Evolutionary conservation across 179 eudicot species (phyloP), one percentile per base, ranked within the genome.

Genomic region (Dionaea muscipula): DNA sequence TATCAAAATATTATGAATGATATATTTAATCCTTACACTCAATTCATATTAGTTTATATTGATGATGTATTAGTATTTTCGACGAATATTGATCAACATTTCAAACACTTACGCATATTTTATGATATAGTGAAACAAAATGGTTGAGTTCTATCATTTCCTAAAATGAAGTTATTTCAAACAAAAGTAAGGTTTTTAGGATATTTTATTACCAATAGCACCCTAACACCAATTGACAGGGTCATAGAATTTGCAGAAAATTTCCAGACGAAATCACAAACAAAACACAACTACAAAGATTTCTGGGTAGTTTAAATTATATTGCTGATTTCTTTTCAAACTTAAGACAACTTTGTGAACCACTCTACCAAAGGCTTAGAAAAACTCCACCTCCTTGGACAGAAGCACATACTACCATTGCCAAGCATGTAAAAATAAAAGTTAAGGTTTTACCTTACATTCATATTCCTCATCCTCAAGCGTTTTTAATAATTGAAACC

Each of bases 41-140:
- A n/a, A n/a, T n/a, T n/a, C n/a, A n/a, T n/a, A n/a, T n/a, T n/a
- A n/a, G n/a, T n/a, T n/a, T n/a, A n/a, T n/a, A n/a, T n/a, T 44
- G 31, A 58, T 22, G 53, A 58, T 58, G 31, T 58, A 5, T 14
- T 47, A 1, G 20, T 55, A 4, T 55, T 38, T 55, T 55, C 36
- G 3, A 39, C 21, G 16, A 0, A 25, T 1, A 45, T 45, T n/a
- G 35, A 55, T 25, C 21, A 55, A 18, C 45, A 56, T 2, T 56
- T 16, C 11, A 58, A 58, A 46, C 39, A 56, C n/a, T n/a, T n/a
- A n/a, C n/a, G n/a, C n/a, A n/a, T n/a, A n/a, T n/a, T n/a, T n/a
- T n/a, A n/a, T n/a, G 2, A 56, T 27, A 16, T 26, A 2, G n/a
- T 56, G 17, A 27, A 56, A 15, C 2, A 43, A 31, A 47, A 20